A percentile compares a stretch with the other conserved stretches of the same genome.
Evolutionary conservation across 2,329 filamentous ascomycete species (phyloP).

Genomic region (Metarhizium robertsii): DNA sequence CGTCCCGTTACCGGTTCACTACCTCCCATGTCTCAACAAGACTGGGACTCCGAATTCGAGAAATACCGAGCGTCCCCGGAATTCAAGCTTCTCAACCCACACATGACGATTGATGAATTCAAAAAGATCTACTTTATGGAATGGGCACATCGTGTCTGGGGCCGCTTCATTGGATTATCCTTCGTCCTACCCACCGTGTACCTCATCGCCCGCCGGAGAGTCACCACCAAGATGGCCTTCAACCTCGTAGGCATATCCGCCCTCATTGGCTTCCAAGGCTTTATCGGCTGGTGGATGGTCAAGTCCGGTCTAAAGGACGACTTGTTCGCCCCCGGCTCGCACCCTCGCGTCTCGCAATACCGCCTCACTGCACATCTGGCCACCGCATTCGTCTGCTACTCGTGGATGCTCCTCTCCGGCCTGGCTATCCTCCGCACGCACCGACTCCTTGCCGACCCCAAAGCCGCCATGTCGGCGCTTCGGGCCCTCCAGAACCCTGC

Average conservation of each 20-base stretch:
- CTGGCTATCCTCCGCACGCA: conserved; percentile 74
- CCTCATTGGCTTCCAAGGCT: conserved; percentile 88
- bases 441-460: conserved; percentile 58
- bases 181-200: conserved; percentile 85
- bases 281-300: conserved; percentile 99
- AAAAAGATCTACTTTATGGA: conserved; percentile 99
- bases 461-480: conserved; percentile 50
- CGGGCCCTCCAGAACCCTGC: conserved; percentile 54
- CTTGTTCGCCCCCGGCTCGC: conserved; percentile 80
- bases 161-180: conserved; percentile 78
- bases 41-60: conserved; percentile 88
- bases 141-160: conserved; percentile 94
- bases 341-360: conserved; percentile 92
- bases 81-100: conserved; percentile 82
- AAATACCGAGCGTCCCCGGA: conserved; percentile 92
- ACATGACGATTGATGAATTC: conserved; percentile 90
- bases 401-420: conserved; percentile 87
- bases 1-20: conserved; percentile 87
- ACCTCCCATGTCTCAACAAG: conserved; percentile 65
- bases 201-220: conserved; percentile 72
- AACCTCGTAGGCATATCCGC: conserved; percentile 75
- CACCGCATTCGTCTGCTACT: conserved; percentile 86
- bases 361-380: conserved; percentile 81
- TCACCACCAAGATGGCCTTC: conserved; percentile 67
- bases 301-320: conserved; percentile 94